A percentile compares a stretch with the other conserved stretches of the same genome.
phyloP scores from a whole-genome alignment of 2,329 filamentous ascomycete species.

The Pseudopyricularia javanii region DNA sequence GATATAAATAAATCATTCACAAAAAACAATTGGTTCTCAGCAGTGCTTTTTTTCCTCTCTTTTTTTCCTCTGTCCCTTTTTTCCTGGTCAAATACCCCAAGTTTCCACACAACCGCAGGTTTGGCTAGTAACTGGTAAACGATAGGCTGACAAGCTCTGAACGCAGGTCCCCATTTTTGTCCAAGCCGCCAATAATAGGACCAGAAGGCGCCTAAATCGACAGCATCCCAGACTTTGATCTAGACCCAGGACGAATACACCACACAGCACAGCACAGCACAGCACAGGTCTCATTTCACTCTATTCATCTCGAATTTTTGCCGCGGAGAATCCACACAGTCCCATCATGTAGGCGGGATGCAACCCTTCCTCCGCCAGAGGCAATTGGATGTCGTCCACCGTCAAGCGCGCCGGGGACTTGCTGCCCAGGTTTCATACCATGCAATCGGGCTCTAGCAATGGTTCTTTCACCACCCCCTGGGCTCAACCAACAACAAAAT shows the following conservation, averaged over 20 bases:
- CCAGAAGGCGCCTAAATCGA: neutral
- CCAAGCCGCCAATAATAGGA: constrained; percentile 1
- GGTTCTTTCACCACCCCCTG: neutral
- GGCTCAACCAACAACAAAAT: neutral
- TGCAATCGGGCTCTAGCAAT: no score
- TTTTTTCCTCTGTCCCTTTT: no score
- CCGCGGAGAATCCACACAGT: neutral
- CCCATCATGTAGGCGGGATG: neutral
- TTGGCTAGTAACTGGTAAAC: neutral
- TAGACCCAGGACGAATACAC: neutral
- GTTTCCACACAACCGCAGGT: neutral
- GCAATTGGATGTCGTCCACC: constrained; percentile 1
- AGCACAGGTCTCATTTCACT: neutral
- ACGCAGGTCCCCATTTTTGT: neutral
- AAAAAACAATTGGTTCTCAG: no score
- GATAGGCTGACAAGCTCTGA: neutral
- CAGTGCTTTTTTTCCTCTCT: no score
- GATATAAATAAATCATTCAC: no score
- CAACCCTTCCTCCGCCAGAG: neutral
- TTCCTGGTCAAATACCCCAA: neutral
- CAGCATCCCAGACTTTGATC: neutral
- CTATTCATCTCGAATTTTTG: neutral
- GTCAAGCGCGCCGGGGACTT: neutral
- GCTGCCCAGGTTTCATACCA: neutral
- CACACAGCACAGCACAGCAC: no score